A percentile compares a stretch with the other conserved stretches of the same genome.
phyloP scores from a whole-genome alignment of 352 stramenopile genomes.

The Pythium biforme region DNA sequence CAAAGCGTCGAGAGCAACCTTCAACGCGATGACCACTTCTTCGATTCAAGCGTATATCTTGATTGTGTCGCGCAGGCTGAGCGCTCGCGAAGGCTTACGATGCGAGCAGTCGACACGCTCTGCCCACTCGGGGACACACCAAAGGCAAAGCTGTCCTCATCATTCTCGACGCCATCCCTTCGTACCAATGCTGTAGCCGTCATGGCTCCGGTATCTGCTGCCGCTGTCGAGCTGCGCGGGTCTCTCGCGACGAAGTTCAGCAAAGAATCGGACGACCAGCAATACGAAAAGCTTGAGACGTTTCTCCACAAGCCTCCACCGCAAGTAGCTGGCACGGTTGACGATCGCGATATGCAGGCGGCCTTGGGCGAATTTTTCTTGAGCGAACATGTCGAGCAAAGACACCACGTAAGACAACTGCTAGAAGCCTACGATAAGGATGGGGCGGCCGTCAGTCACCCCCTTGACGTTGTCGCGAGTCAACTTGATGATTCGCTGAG shows the following conservation, averaged over 20 bases:
- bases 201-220: slow-evolving; percentile 3
- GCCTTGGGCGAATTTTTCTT: slow-evolving; percentile 21
- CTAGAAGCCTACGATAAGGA: background rate
- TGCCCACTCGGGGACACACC: slow-evolving; percentile 12
- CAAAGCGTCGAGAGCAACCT: slow-evolving; percentile 43
- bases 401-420: slow-evolving; percentile 12
- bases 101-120: slow-evolving; percentile 49
- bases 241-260: slow-evolving; percentile 34
- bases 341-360: slow-evolving; percentile 37
- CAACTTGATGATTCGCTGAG: slow-evolving; percentile 61
- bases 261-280: slow-evolving; percentile 15
- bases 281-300: slow-evolving; percentile 36
- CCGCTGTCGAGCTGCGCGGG: slow-evolving; percentile 10
- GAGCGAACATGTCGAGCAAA: slow-evolving; percentile 19
- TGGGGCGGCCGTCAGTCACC: background rate
- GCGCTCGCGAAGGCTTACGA: slow-evolving; percentile 53
- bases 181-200: background rate
- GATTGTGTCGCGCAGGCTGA: slow-evolving; percentile 70
- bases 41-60: slow-evolving; percentile 57
- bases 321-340: slow-evolving; percentile 21
- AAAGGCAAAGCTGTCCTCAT: background rate
- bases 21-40: slow-evolving; percentile 66
- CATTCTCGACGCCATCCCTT: background rate
- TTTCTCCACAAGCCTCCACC: slow-evolving; percentile 43
- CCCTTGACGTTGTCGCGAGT: slow-evolving; percentile 14